A percentile compares a stretch with the other conserved stretches of the same genome.
Conservation (phyloP, 179 eudicot species). For the Drosera spatulata region DNA sequence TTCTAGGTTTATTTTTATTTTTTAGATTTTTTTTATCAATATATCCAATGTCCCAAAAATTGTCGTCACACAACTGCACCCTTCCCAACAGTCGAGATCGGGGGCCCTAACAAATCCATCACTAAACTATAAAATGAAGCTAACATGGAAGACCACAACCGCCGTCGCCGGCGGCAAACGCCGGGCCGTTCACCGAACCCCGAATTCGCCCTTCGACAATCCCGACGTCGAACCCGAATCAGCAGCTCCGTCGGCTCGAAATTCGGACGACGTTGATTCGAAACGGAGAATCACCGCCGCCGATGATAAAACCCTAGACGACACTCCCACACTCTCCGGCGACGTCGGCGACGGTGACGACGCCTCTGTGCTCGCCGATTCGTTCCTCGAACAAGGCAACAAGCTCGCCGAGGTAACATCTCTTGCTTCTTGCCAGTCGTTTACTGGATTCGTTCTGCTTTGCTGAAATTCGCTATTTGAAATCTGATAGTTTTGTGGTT, state of each 20-base stretch:
- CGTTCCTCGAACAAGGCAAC: slow-evolving; percentile 40
- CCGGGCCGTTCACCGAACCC: slow-evolving; percentile 3
- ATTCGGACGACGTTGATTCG: neutral
- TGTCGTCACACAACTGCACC: too few relatives aligned
- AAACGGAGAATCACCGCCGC: neutral
- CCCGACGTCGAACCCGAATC: slow-evolving; percentile 2
- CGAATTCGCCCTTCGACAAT: slow-evolving; percentile 27
- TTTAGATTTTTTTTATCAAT: too few relatives aligned
- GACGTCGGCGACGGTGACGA: too few relatives aligned
- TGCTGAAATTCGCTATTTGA: too few relatives aligned
- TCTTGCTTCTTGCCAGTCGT: too few relatives aligned
- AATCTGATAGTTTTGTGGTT: too few relatives aligned
- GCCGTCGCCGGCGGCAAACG: slow-evolving; percentile 23
- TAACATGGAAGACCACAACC: slow-evolving; percentile 37
- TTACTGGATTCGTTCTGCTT: too few relatives aligned
- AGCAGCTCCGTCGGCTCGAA: neutral
- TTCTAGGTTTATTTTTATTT: too few relatives aligned
- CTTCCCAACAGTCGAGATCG: too few relatives aligned
- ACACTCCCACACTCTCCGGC: slow-evolving; percentile 8
- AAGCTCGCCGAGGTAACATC: slow-evolving; percentile 48
- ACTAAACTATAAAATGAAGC: slow-evolving; percentile 23
- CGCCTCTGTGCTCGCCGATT: slow-evolving; percentile 24
- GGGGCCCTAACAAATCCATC: too few relatives aligned
- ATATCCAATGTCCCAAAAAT: too few relatives aligned
- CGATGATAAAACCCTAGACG: slow-evolving; percentile 4